Conservation (phyloP, 2,329 filamentous ascomycete genomes). For the Calycina herbarum region DNA sequence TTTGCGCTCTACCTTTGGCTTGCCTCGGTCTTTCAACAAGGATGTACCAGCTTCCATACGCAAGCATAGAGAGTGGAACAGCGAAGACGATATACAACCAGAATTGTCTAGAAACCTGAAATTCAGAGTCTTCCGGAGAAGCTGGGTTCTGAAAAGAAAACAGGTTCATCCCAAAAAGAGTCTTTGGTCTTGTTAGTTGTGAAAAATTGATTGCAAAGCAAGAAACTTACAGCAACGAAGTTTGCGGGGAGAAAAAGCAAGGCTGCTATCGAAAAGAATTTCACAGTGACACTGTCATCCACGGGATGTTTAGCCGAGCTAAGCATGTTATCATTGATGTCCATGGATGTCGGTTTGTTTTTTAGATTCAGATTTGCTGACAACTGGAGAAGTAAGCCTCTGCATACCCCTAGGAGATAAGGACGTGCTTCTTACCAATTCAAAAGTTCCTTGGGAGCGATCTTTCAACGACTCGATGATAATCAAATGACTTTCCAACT, state of each 20-base stretch:
- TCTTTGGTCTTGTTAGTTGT: not conserved
- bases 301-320: slow-evolving; percentile 34
- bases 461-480: not conserved
- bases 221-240: slow-evolving; percentile 33
- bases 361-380: slow-evolving; percentile 17
- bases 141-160: slow-evolving; percentile 31
- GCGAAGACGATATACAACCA: slow-evolving; percentile 38
- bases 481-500: not conserved
- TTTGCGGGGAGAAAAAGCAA: slow-evolving; percentile 38
- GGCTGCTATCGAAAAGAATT: slow-evolving; percentile 36
- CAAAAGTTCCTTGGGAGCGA: not conserved
- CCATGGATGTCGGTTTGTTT: slow-evolving; percentile 16
- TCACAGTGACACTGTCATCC: slow-evolving; percentile 33
- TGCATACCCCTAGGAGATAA: no score
- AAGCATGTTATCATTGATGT: slow-evolving; percentile 25
- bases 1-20: no score
- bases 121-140: slow-evolving; percentile 16
- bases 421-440: not conserved
- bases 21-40: no score
- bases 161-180: slow-evolving; percentile 39
- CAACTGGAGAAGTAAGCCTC: slow-evolving; percentile 8
- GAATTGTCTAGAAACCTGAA: slow-evolving; percentile 34
- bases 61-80: slow-evolving; percentile 21
- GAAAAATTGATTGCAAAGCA: not conserved
- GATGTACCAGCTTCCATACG: no score